phyloP scores from a whole-genome alignment of 129 eudicot species.

The Escallonia herrerae region DNA sequence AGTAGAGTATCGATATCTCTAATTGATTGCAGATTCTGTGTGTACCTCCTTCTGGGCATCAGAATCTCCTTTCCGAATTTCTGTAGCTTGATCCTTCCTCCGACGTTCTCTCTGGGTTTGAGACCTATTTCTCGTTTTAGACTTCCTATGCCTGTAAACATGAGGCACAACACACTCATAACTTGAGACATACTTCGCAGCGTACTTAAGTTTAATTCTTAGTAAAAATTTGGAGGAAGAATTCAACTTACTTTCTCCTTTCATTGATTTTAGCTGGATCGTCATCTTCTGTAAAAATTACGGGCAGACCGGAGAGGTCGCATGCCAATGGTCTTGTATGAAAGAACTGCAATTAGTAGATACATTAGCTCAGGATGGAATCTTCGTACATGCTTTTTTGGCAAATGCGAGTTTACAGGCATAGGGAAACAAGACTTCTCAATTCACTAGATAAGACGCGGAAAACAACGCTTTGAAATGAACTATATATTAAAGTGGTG shows the following conservation, averaged over 20 bases:
- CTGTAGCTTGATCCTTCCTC: constrained; percentile 24
- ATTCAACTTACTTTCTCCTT: constrained; percentile 33
- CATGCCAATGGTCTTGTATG: constrained; percentile 67
- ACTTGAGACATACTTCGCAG: neutral
- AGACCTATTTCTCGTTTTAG: constrained; percentile 37
- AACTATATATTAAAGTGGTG: too few species aligned
- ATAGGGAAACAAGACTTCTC: too few species aligned
- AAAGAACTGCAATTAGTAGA: constrained; percentile 44
- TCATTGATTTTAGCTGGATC: constrained; percentile 32
- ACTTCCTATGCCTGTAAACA: constrained; percentile 37
- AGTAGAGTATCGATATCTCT: neutral
- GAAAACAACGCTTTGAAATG: too few species aligned
- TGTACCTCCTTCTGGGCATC: constrained; percentile 31
- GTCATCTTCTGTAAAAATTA: constrained; percentile 36
- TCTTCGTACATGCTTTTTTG: too few species aligned
- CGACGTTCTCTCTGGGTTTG: constrained; percentile 24
- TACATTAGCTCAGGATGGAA: too few species aligned
- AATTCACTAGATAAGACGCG: too few species aligned
- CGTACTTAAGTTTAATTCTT: neutral
- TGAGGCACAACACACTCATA: neutral
- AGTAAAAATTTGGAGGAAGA: neutral
- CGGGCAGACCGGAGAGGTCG: constrained; percentile 59
- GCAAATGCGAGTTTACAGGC: too few species aligned
- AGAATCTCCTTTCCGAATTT: constrained; percentile 19
- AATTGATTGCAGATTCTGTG: neutral